Percentiles rank a stretch among this genome's conserved stretches.
Evolutionary conservation across 169 alveolate species (phyloP).

Genomic region (Cryptosporidium sp.): DNA sequence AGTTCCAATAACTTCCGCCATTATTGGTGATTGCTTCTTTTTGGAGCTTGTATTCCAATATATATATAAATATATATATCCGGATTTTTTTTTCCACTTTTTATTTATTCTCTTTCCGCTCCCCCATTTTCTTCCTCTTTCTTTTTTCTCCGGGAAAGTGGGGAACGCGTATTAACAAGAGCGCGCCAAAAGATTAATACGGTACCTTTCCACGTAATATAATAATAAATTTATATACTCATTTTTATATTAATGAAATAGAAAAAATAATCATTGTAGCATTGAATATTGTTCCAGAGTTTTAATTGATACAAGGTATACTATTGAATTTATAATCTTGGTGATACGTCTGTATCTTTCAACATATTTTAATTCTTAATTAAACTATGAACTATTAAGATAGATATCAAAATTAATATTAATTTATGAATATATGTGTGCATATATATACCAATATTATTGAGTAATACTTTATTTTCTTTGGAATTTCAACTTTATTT

Average conservation of each 20-base stretch:
- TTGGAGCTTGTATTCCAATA: conserved; percentile 1
- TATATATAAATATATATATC: conserved; percentile 15
- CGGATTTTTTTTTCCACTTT: background rate
- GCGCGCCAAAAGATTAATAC: conserved; percentile 34
- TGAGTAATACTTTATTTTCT: background rate
- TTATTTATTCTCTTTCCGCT: conserved; percentile 3
- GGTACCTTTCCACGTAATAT: conserved; percentile 14
- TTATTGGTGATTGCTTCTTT: conserved; percentile 27
- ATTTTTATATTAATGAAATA: no score
- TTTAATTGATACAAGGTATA: background rate
- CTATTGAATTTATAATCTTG: background rate
- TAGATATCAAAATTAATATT: background rate
- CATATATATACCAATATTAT: background rate
- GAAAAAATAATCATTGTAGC: background rate
- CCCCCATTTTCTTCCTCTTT: conserved; percentile 20
- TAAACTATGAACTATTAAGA: background rate
- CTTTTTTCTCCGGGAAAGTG: conserved; percentile 31
- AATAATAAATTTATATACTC: background rate
- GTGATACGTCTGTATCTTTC: background rate
- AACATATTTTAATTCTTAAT: no score
- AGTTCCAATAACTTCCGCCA: conserved; percentile 80
- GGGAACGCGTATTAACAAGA: conserved; percentile 31
- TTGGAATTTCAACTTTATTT: no score
- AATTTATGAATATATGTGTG: background rate
- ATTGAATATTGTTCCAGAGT: background rate